Evolutionary conservation across 1,139 yeast genomes (phyloP).

Genomic region (Magnusiomyces ingens): DNA sequence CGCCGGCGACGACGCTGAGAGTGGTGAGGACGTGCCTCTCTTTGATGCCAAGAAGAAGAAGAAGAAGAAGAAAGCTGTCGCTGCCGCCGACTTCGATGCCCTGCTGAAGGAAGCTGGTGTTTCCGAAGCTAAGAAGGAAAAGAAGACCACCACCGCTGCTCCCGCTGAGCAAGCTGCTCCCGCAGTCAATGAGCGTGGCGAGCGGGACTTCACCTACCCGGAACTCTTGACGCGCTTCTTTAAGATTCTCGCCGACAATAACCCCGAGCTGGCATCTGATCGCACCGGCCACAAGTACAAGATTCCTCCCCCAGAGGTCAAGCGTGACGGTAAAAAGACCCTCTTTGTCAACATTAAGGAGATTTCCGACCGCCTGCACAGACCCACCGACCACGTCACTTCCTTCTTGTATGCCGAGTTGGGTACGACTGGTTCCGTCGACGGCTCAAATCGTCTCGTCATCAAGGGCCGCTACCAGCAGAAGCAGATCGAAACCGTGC

Average conservation of each 20-base stretch:
- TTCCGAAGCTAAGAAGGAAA: conserved; percentile 38
- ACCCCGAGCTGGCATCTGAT: conserved; percentile 98
- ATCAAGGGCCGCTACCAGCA: conserved; percentile 98
- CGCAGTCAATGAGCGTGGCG: conserved; percentile 30
- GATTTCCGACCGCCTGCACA: conserved; percentile 86
- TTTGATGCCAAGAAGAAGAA: conserved; percentile 76
- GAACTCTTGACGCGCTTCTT: conserved; percentile 78
- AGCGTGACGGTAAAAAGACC: conserved; percentile 98
- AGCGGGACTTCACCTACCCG: conserved; percentile 68
- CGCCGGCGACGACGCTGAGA: conserved; percentile 18
- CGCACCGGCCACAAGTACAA: conserved; percentile 87
- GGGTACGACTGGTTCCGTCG: conserved; percentile 99
- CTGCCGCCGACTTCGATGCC: conserved; percentile 75
- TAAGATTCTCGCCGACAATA: conserved; percentile 76
- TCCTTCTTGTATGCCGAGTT: conserved; percentile 96
- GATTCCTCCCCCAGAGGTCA: conserved; percentile 95
- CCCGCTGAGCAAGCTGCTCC: conserved; percentile 16
- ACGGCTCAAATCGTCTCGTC: conserved; percentile 92
- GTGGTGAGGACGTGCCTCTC: conserved; percentile 62
- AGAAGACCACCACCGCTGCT: conserved; percentile 7
- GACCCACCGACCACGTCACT: conserved; percentile 95
- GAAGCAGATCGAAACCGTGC: conserved; percentile 92
- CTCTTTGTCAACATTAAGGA: conserved; percentile 94
- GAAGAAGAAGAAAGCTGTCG: conserved; percentile 60
- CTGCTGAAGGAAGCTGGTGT: conserved; percentile 89